Evolutionary conservation across 2,329 filamentous ascomycete genomes (phyloP).

Genomic region (Diplodia mutila): DNA sequence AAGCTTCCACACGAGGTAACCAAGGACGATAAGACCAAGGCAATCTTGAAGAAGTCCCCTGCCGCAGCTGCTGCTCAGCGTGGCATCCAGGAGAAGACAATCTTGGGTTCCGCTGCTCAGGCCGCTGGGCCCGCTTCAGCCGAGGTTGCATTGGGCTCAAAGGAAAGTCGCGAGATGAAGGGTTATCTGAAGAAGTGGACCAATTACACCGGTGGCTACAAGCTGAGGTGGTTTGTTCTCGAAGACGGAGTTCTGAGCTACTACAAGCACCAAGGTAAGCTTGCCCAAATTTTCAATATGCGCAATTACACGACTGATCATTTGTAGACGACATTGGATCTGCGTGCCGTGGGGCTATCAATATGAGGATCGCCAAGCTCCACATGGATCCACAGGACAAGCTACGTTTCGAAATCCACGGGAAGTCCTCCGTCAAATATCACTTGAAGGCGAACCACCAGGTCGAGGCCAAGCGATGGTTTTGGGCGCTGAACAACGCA

Average conservation of each 20-base stretch:
- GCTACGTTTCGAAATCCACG: conserved; percentile 95
- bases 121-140: conserved; percentile 62
- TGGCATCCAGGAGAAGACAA: conserved; percentile 95
- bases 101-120: conserved; percentile 73
- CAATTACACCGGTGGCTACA: conserved; percentile 96
- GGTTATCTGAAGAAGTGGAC: conserved; percentile 99
- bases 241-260: conserved; percentile 98
- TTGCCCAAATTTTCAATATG: background rate
- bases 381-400: conserved; percentile 98
- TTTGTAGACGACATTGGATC: conserved; percentile 81
- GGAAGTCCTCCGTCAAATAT: conserved; percentile 98
- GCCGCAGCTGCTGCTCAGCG: conserved; percentile 92
- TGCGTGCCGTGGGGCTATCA: conserved; percentile 95
- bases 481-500: conserved; percentile 97
- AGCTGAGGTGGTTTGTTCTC: conserved; percentile 95
- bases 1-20: conserved; percentile 96
- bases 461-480: conserved; percentile 98
- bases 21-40: conserved; percentile 85
- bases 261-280: conserved; percentile 86
- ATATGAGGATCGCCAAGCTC: conserved; percentile 94
- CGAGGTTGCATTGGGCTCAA: conserved; percentile 66
- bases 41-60: conserved; percentile 90
- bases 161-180: conserved; percentile 95
- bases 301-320: background rate
- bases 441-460: conserved; percentile 97